Evolutionary conservation across 2,329 filamentous ascomycete genomes (phyloP).

Genomic region (Nemania sp.): DNA sequence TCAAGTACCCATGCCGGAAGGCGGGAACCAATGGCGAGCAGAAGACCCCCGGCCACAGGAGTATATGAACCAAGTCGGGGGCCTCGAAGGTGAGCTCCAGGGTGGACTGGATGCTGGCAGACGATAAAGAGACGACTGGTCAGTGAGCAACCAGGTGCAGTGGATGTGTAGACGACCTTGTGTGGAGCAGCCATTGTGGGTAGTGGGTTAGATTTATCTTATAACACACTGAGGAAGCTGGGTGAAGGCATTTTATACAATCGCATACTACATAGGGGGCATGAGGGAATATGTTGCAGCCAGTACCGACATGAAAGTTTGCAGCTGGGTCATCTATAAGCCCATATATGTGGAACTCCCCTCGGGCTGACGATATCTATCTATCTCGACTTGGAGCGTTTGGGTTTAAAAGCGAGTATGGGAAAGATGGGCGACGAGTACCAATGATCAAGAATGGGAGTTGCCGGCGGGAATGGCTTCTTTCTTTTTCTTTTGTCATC

Average conservation of each 20-base stretch:
- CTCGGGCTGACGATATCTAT: conserved; percentile 7
- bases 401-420: conserved; percentile 11
- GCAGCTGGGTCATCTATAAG: conserved; percentile 2
- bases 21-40: conserved; percentile 66
- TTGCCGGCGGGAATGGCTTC: conserved; percentile 9
- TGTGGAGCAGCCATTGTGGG: not conserved
- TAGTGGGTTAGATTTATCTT: not conserved
- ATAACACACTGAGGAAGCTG: not conserved
- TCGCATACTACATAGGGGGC: not conserved
- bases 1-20: conserved; percentile 66
- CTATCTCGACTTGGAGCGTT: conserved; percentile 13
- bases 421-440: conserved; percentile 2
- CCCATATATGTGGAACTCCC: not conserved
- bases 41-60: conserved; percentile 72
- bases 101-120: conserved; percentile 66
- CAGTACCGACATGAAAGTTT: conserved; percentile 3
- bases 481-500: not conserved
- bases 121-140: conserved; percentile 39
- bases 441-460: conserved; percentile 8
- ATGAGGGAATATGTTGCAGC: not conserved
- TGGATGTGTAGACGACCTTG: not conserved
- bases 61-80: conserved; percentile 61
- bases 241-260: conserved; percentile 5
- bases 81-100: conserved; percentile 70
- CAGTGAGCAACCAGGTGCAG: not conserved